A percentile compares a stretch with the other conserved stretches of the same genome.
Evolutionary conservation across 2,329 filamentous ascomycete species (phyloP).

Genomic region (Colletotrichum navitas): DNA sequence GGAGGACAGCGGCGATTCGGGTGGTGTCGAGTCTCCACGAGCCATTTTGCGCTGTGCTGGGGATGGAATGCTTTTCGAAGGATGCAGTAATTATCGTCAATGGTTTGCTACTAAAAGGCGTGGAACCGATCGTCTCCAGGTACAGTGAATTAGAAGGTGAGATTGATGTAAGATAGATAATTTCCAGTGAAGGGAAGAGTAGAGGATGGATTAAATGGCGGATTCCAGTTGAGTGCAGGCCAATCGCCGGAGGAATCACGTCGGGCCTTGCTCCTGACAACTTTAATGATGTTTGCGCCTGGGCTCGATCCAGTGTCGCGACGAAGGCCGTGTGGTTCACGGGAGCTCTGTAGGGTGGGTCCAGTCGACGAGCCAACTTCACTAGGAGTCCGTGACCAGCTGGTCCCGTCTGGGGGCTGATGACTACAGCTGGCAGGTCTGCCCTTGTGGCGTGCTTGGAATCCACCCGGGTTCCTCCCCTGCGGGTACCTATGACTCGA

Average conservation of each 20-base stretch:
- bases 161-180: background rate
- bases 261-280: constrained; percentile 22
- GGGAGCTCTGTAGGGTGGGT: constrained; percentile 36
- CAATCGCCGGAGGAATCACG: constrained; percentile 22
- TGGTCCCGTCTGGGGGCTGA: background rate
- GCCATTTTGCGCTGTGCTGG: constrained; percentile 23
- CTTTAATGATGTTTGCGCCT: constrained; percentile 40
- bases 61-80: constrained; percentile 27
- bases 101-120: constrained; percentile 10
- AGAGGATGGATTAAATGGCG: constrained; percentile 4
- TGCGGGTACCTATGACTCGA: constrained; percentile 21
- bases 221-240: background rate
- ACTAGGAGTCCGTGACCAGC: constrained; percentile 1
- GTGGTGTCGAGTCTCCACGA: constrained; percentile 37
- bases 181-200: background rate
- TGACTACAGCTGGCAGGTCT: background rate
- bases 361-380: constrained; percentile 15
- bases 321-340: constrained; percentile 33
- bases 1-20: constrained; percentile 42
- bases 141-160: background rate
- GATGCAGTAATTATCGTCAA: constrained; percentile 21
- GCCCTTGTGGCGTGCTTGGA: constrained; percentile 5
- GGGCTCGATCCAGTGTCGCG: constrained; percentile 33
- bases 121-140: constrained; percentile 8
- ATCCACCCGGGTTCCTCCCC: constrained; percentile 29